Evolutionary conservation across 1,284 basidiomycete species (phyloP), one percentile per base, ranked within the genome.

Genomic region (Hortiboletus rubellus): DNA sequence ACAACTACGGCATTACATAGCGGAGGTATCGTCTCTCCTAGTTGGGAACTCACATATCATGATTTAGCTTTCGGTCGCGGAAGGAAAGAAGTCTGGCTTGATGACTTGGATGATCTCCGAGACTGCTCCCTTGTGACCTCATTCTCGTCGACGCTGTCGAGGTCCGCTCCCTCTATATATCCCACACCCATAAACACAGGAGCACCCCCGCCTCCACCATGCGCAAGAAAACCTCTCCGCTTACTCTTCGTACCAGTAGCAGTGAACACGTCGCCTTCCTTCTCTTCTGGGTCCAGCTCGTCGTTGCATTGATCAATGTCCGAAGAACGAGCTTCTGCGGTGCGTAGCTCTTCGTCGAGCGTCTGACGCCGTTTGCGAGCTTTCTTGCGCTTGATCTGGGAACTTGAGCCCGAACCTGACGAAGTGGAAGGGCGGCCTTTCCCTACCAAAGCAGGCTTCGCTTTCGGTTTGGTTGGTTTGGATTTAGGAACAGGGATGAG

Each of bases 171-270:
- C 36, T 80, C 77, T 5, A 87, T 79, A 63, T 84, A 84, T 4
- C 86, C 86, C 30, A 76, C 79, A 15, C 84, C 85, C 82, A 89
- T 84, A 55, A 84, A 82, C 10, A 91, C 83, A 8, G 88, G 84
- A 2, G 65, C 56, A 3, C 89, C 88, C 30, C 84, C 87, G 9
- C 79, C 87, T 2, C 89, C 89, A 17, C 89, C 89, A 64, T 82
- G 83, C 11, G 87, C 85, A n/a, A 90, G 72, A 59, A 88, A 91
- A 3, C 86, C 86, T 14, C 68, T 72, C 30, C 72, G 75, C 62
- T 78, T 82, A 55, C 77, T 82, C 63, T 77, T 77, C 44, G 74
- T 81, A 12, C 86, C 87, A 4, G 80, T 75, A 14, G 80, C 85
- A 4, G 74, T 68, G 7, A 83, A 77, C 7, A 82, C 73, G 27